Evolutionary conservation across 2,329 filamentous ascomycete species (phyloP), one percentile per base, ranked within the genome.

Genomic region (Phialemoniopsis sp.): DNA sequence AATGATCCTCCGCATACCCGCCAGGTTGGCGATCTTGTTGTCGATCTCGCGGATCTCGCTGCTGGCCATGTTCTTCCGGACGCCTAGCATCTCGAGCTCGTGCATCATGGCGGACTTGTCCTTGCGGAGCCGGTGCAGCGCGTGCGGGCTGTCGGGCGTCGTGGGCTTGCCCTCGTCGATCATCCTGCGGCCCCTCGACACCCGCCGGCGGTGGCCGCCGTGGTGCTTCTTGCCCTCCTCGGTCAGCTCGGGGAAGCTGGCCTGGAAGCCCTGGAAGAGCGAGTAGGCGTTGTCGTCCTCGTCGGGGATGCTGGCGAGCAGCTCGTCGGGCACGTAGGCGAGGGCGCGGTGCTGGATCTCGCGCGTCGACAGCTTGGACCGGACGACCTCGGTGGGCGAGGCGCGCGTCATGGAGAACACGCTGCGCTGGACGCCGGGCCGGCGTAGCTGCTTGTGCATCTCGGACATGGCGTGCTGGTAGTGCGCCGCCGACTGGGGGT

Each of bases 51-150:
- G 81, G 43, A 98, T 97, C 63, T 98, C 93, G 46, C 88, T 87
- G 54, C 89, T 93, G 51, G 90, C 91, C 91, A 98, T 96, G 57
- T 93, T 95, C 64, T 98, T 98, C 43, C 93, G 80, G 46, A 97
- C 81, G 4, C 85, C 78, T 67, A 97, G 81, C 79, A 96, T 87
- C 56, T 97, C 89, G 50, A 98, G 71, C 49, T 88, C 80, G 60
- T 94, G 89, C 67, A 85, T 83, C 67, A 96, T 75, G 39, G 78
- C 72, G 32, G 85, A 78, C 60, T 87, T 87, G 50, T 95, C 89
- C 57, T 84, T 87, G 61, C 86, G 88, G 48, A 97, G 64, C 50
- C 82, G 84, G 34, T 74, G 73, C 54, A 95, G 68, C 18, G 82
- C 76, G 29, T 87, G 80, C 14, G 85, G 80, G 16, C 73, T 76